A percentile compares a stretch with the other conserved stretches of the same genome.
phyloP scores from a whole-genome alignment of 2,329 filamentous ascomycete species.

The Dendrostoma leiphaemia region DNA sequence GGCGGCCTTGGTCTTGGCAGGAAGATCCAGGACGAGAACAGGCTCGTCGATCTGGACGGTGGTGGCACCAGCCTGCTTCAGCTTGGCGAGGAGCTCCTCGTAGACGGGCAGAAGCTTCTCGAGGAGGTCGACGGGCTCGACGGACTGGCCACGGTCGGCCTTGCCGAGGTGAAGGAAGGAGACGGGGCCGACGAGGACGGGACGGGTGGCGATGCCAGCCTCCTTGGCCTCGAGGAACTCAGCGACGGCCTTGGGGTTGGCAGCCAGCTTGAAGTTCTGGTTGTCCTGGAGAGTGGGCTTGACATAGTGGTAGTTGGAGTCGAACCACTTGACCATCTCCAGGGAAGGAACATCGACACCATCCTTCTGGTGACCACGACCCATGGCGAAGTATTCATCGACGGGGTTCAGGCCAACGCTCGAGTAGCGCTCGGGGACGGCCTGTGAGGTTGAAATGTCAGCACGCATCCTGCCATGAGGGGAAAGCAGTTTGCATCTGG shows the following conservation, averaged over 20 bases:
- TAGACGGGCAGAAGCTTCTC: slow-evolving; percentile 94
- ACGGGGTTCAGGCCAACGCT: slow-evolving; percentile 82
- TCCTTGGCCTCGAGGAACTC: slow-evolving; percentile 99
- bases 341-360: slow-evolving; percentile 88
- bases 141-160: slow-evolving; percentile 91
- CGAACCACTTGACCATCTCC: slow-evolving; percentile 99
- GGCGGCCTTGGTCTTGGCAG: slow-evolving; percentile 85
- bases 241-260: slow-evolving; percentile 86
- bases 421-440: slow-evolving; percentile 89
- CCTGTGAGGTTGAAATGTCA: slow-evolving; percentile 47
- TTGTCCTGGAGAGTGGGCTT: slow-evolving; percentile 97
- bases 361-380: slow-evolving; percentile 95
- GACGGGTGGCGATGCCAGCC: slow-evolving; percentile 87
- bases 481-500: background rate
- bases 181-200: slow-evolving; percentile 92
- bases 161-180: slow-evolving; percentile 98
- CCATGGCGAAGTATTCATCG: slow-evolving; percentile 99
- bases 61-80: slow-evolving; percentile 95
- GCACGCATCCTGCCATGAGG: background rate
- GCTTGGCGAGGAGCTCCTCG: slow-evolving; percentile 84
- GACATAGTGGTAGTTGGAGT: slow-evolving; percentile 99
- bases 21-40: slow-evolving; percentile 90
- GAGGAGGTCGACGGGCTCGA: slow-evolving; percentile 91
- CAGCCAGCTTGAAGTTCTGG: slow-evolving; percentile 89
- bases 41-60: slow-evolving; percentile 98